Conservation (phyloP, 2,329 filamentous ascomycete genomes). For the Pseudocercospora fuligena region DNA sequence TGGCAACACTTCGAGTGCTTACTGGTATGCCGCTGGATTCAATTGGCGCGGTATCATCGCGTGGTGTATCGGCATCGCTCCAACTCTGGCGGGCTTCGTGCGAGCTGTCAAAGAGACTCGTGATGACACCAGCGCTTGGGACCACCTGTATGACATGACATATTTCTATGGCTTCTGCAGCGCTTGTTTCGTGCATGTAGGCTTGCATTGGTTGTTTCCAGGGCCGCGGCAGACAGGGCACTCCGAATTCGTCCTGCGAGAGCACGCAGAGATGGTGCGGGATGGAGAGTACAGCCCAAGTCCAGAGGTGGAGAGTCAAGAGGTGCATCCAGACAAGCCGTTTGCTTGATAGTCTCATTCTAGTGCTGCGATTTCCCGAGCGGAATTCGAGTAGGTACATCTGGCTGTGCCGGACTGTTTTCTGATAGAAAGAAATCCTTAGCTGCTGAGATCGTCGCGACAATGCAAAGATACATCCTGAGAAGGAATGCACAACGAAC, state of each 20-base stretch:
- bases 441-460: too few species aligned
- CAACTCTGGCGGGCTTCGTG: slow-evolving; percentile 26
- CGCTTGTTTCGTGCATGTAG: slow-evolving; percentile 15
- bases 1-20: slow-evolving; percentile 22
- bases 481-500: too few species aligned
- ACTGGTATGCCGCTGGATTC: slow-evolving; percentile 29
- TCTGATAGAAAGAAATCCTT: too few species aligned
- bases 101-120: slow-evolving; percentile 18
- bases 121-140: slow-evolving; percentile 16
- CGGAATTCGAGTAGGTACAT: too few species aligned
- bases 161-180: slow-evolving; percentile 28
- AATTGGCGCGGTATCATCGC: slow-evolving; percentile 31
- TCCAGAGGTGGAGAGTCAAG: slow-evolving; percentile 3
- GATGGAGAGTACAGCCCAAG: neutral
- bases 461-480: too few species aligned
- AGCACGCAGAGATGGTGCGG: slow-evolving; percentile 20
- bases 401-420: too few species aligned
- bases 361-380: too few species aligned
- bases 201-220: slow-evolving; percentile 19
- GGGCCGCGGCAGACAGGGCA: slow-evolving; percentile 18
- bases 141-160: slow-evolving; percentile 25
- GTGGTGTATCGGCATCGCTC: slow-evolving; percentile 25
- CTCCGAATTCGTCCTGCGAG: slow-evolving; percentile 23
- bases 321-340: slow-evolving; percentile 1
- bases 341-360: neutral